These are phyloP conservation scores for Acmispon strigosus DNA, from an alignment of 306 rosid genomes.

Conservation along the genomic window DNA sequence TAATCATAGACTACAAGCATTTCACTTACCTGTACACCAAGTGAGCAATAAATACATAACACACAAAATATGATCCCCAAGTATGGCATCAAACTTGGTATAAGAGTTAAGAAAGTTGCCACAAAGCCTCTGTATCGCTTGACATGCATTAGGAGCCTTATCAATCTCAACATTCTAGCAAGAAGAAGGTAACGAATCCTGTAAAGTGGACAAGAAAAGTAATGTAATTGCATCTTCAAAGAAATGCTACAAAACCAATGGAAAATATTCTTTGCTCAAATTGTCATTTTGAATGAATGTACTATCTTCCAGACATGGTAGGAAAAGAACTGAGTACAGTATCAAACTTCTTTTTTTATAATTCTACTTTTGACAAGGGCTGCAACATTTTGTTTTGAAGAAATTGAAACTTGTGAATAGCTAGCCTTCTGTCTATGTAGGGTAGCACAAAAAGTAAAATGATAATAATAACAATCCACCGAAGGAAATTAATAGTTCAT, in stretches of 20 bases:
- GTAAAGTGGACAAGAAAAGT: conserved; percentile 21
- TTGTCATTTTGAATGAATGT: background rate
- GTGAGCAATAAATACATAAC: conserved; percentile 72
- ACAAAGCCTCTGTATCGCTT: conserved; percentile 76
- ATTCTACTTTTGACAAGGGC: background rate
- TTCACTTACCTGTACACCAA: conserved; percentile 82
- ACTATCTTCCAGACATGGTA: background rate
- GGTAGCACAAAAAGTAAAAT: background rate
- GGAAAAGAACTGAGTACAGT: background rate
- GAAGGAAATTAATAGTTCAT: background rate
- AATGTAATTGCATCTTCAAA: conserved; percentile 4
- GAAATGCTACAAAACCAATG: background rate
- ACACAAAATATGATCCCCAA: conserved; percentile 86
- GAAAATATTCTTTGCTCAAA: background rate
- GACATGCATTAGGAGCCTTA: conserved; percentile 87
- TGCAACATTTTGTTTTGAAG: background rate
- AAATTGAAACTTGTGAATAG: conserved; percentile 5
- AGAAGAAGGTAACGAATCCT: conserved; percentile 99
- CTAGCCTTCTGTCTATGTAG: background rate
- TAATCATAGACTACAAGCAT: conserved; percentile 14
- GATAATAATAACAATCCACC: background rate
- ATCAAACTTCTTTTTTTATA: background rate
- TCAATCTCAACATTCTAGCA: conserved; percentile 85
- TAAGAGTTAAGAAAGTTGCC: conserved; percentile 85
- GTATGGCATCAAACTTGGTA: conserved; percentile 98